Base-by-base conservation (phyloP, 1,284 basidiomycete genomes). In the Puccinia hordei region DNA sequence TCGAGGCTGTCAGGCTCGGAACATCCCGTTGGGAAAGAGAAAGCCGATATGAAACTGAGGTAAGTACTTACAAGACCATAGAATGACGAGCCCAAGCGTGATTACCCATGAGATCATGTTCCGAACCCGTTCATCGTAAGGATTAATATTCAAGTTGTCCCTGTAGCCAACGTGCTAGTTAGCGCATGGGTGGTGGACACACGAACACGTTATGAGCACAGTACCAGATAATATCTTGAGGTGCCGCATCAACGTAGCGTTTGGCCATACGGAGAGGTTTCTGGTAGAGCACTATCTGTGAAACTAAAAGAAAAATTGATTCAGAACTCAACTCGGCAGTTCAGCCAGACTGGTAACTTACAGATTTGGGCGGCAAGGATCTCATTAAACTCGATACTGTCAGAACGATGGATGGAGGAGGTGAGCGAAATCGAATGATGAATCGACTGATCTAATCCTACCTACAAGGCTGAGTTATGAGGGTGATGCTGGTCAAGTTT, bases 361-460 rank as follows among this genome's bases (percentile, higher is more conserved):
- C 75, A 78, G 85, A 95, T 88, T 85, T 96, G 93, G 22, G 93
- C 93, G 0, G 92, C 92, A 83, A 98, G 92, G 87, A 98, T 96
- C 83, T 90, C 89, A 86, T 95, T 91, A 89, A 98, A 99, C 38
- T 93, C 91, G 82, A 99, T 89, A 86, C 99, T 98, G 24, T 84
- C 86, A 17, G 84, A 84, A 53, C 15, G 44, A 66, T n/a, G 51
- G 27, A 44, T 6, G 30, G 17, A 44, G 35, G 6, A 41, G 1
- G 24, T 41, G 15, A 78, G 46, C 12, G 33, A 49, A 22, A 24
- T 9, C 19, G 63, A 68, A 10, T 68, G 38, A 15, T 35, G 35
- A 24, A 46, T 17, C 9, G 35, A 46, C 5, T 12, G 30, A 30
- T 41, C 6, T 27, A 33, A 35, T 38, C 8, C 38, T 30, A 69